These are phyloP conservation scores for Viola odorata DNA, from an alignment of 345 rosid species.

Conservation along the genomic window DNA sequence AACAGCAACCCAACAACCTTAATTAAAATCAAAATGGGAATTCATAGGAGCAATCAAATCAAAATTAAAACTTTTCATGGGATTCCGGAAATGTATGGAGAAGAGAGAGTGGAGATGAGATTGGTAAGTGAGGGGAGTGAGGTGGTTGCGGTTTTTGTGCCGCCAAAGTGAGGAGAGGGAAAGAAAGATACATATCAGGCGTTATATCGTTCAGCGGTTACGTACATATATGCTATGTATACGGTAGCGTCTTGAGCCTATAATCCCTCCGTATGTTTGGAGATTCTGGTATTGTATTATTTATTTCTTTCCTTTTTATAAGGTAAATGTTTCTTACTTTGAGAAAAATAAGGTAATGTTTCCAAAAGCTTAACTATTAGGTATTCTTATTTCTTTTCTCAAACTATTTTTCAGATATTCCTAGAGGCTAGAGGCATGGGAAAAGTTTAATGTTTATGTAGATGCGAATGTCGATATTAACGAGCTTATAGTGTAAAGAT, in stretches of 20 bases:
- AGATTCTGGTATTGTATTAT: neutral
- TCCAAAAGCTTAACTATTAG: no score
- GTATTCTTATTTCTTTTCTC: no score
- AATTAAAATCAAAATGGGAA: slow-evolving; percentile 20
- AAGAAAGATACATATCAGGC: slow-evolving; percentile 24
- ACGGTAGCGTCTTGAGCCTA: neutral
- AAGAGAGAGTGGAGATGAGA: slow-evolving; percentile 2
- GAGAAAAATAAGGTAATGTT: no score
- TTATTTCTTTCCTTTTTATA: neutral
- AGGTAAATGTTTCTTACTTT: no score
- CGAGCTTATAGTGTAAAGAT: no score
- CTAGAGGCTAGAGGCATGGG: no score
- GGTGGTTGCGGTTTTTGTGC: slow-evolving; percentile 54
- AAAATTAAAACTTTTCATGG: slow-evolving; percentile 25
- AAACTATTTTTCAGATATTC: no score
- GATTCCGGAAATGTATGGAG: slow-evolving; percentile 15
- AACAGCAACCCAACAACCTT: neutral
- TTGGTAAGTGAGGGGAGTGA: slow-evolving; percentile 5
- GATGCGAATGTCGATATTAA: no score
- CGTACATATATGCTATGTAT: neutral
- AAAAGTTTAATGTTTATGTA: no score
- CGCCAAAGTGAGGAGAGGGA: slow-evolving; percentile 76
- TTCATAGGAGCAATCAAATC: slow-evolving; percentile 9
- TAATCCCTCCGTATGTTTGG: slow-evolving; percentile 1
- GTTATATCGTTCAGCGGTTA: slow-evolving; percentile 44